Conservation (phyloP, 2,329 filamentous ascomycete species). For the Chalaropsis thielavioides region DNA sequence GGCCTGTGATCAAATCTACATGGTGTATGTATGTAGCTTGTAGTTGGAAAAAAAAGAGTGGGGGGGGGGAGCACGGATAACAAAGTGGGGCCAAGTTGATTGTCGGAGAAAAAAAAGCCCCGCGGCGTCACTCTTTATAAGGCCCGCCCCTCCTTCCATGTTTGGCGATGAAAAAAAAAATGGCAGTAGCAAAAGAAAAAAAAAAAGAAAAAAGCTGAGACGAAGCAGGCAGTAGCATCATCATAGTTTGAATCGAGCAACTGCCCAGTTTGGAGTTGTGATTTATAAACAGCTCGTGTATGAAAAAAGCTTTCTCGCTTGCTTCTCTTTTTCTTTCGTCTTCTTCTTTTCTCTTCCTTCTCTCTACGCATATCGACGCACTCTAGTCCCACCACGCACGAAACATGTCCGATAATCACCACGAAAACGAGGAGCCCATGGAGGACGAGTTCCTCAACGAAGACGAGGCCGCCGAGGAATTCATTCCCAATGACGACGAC, state of each 20-base stretch:
- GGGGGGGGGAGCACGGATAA: background rate
- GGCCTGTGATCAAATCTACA: background rate
- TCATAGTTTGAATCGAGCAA: slow-evolving; percentile 1
- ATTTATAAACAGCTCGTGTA: slow-evolving; percentile 8
- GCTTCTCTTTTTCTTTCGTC: background rate
- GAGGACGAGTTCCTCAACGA: slow-evolving; percentile 16
- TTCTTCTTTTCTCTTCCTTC: background rate
- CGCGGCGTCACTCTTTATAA: background rate
- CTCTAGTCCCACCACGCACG: background rate
- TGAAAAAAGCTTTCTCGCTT: background rate
- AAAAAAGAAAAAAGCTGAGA: background rate
- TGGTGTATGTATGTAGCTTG: background rate
- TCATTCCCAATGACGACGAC: slow-evolving; percentile 36
- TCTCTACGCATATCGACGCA: background rate
- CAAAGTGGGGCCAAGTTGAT: background rate
- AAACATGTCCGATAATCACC: slow-evolving; percentile 11
- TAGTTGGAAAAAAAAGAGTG: slow-evolving; percentile 2
- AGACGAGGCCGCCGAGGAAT: slow-evolving; percentile 20
- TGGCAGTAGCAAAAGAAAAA: background rate
- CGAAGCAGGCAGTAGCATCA: background rate
- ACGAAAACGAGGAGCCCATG: slow-evolving; percentile 11
- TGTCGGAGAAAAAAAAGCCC: background rate
- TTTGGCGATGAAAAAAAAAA: slow-evolving; percentile 12
- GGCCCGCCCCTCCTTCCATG: slow-evolving; percentile 12
- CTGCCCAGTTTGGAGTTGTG: background rate